Percentiles rank a stretch among this genome's conserved stretches.
phyloP scores from a whole-genome alignment of 2,329 filamentous ascomycete species.

The Pseudocercospora musae region DNA sequence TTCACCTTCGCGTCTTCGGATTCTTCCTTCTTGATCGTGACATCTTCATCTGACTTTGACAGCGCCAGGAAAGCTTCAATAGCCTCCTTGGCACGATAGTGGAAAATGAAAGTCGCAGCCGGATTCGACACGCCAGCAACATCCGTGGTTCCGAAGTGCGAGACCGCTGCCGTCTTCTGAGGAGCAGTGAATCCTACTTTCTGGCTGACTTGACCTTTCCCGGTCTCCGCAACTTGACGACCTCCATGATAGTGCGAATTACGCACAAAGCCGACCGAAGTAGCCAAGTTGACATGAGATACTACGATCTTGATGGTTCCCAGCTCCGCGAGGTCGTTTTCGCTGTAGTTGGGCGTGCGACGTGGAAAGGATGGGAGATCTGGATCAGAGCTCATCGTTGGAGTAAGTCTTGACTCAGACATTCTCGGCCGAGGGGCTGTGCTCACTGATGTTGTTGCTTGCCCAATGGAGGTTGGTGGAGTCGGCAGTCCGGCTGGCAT shows the following conservation, averaged over 20 bases:
- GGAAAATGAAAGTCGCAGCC: neutral
- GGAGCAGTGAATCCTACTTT: neutral
- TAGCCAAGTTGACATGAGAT: conserved; percentile 3
- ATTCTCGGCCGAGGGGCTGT: neutral
- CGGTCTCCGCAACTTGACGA: too few species aligned
- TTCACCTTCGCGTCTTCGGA: neutral
- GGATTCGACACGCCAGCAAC: neutral
- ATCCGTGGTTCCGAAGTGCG: neutral
- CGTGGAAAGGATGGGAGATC: neutral
- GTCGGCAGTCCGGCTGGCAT: neutral
- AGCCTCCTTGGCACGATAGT: neutral
- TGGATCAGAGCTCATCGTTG: neutral
- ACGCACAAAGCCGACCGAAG: too few species aligned
- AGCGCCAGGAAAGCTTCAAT: neutral
- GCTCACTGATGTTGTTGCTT: too few species aligned
- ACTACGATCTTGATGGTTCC: conserved; percentile 16
- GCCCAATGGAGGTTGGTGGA: neutral
- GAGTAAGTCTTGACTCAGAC: neutral
- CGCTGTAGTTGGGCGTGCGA: neutral
- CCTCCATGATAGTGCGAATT: too few species aligned
- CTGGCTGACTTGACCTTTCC: too few species aligned
- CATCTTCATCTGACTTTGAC: neutral
- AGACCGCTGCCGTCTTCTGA: neutral
- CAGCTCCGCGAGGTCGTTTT: conserved; percentile 1
- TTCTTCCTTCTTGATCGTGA: neutral